Percentiles rank a stretch among this genome's conserved stretches.
Evolutionary conservation across 352 stramenopile genomes (phyloP).

Genomic region (Globisporangium nodosum): DNA sequence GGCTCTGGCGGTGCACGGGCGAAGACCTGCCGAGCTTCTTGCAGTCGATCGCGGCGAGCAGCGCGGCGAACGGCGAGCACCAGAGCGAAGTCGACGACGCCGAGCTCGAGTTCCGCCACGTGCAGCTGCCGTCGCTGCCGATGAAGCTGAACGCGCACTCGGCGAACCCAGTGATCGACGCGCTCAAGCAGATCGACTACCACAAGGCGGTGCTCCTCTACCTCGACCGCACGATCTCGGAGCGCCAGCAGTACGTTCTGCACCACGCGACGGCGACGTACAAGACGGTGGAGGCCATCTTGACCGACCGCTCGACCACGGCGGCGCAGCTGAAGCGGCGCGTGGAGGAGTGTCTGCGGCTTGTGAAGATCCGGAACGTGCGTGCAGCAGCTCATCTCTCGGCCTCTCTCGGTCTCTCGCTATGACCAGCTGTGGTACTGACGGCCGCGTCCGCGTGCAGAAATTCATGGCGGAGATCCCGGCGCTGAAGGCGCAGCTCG

Average conservation of each 20-base stretch:
- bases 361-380: constrained; percentile 77
- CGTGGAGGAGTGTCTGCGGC: constrained; percentile 56
- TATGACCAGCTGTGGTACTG: neutral
- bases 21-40: constrained; percentile 64
- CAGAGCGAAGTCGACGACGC: constrained; percentile 13
- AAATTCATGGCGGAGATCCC: constrained; percentile 59
- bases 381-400: constrained; percentile 13
- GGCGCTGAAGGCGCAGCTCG: constrained; percentile 47
- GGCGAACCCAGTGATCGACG: constrained; percentile 64
- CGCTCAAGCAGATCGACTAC: constrained; percentile 79
- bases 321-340: constrained; percentile 44
- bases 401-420: neutral
- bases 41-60: constrained; percentile 9
- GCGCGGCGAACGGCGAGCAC: constrained; percentile 3
- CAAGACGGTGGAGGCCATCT: constrained; percentile 41
- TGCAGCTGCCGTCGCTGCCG: constrained; percentile 35
- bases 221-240: constrained; percentile 49
- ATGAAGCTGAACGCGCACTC: constrained; percentile 78
- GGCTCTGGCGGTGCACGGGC: constrained; percentile 74
- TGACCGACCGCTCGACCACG: constrained; percentile 42
- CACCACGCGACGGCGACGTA: constrained; percentile 44
- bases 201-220: constrained; percentile 61
- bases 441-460: constrained; percentile 19
- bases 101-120: constrained; percentile 26
- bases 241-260: constrained; percentile 54